phyloP scores from a whole-genome alignment of 345 rosid genomes.

The Excoecaria agallocha region DNA sequence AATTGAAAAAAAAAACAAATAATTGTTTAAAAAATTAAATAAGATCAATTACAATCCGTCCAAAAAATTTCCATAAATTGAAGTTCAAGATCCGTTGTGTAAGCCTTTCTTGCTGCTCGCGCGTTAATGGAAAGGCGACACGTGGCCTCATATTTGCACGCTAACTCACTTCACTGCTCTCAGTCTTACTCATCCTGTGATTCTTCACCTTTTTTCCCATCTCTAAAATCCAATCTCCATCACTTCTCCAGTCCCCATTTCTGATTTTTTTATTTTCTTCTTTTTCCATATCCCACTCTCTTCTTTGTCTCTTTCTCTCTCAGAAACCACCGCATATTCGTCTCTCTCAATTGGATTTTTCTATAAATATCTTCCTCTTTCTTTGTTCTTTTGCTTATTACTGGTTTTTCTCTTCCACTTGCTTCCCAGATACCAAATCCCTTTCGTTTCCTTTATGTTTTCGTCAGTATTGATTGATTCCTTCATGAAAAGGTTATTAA shows the following conservation, averaged over 20 bases:
- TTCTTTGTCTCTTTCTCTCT: not conserved
- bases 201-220: conserved; percentile 1
- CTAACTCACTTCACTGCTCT: conserved; percentile 1
- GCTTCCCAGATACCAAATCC: not conserved
- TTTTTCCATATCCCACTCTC: not conserved
- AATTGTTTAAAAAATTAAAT: no score
- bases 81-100: conserved; percentile 6
- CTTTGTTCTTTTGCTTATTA: not conserved
- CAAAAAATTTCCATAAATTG: no score
- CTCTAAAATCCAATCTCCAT: not conserved
- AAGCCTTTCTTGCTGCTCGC: not conserved
- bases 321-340: conserved; percentile 6
- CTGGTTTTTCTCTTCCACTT: not conserved
- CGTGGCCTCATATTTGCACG: not conserved
- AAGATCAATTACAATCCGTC: no score
- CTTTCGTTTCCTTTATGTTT: not conserved
- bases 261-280: not conserved
- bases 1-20: no score
- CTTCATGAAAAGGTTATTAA: not conserved
- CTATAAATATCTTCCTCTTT: conserved; percentile 7
- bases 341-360: not conserved
- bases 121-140: not conserved
- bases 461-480: not conserved
- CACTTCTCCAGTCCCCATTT: not conserved
- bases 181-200: conserved; percentile 8